Base-by-base conservation (phyloP, 2,329 filamentous ascomycete species). In the Mycosphaerelloides madeirae region DNA sequence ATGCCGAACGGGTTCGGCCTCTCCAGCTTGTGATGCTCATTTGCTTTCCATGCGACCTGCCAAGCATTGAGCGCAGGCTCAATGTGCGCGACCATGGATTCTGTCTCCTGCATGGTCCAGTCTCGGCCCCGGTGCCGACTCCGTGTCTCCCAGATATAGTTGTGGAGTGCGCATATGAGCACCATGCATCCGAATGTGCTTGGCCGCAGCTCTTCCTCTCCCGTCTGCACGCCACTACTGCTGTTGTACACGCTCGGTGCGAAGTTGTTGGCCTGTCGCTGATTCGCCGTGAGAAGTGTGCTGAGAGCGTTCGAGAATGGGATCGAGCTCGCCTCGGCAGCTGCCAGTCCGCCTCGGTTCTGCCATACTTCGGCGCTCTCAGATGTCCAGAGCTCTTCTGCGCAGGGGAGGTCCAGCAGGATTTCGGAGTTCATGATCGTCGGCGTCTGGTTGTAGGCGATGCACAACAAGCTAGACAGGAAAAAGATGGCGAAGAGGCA, bases 91-190 rank as follows among this genome's bases (percentile, higher is more conserved):
- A 96, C 90, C 89, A 97, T 95, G 53, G 89, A 88, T 55, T 97
- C 90, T 0, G 88, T 95, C 66, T 97, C 91, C 53, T 91, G 84
- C 28, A 84, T 81, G 2, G 89, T 95, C 91, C 91, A 96, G 38
- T 88, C 76, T 50, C 88, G 84, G 56, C 86, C 89, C 57, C 90
- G 84, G 57, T 96, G 90, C 41, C 89, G 77, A 66, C 95, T 90
- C 18, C 91, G 79, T 0, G 90, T 96, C 68, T 97, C 91, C 93
- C 93, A 97, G 34, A 97, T 96, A 66, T 95, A 96, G 57, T 96
- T 96, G 69, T 97, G 93, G 18, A 97, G 74, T 3, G 93, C 90
- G 62, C 95, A 91, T 63, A 97, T 96, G 51, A 98, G 71, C 5
- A 96, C 78, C 22, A 96, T 74, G 63, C 89, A 95, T 7, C 91